Evolutionary conservation across 2,329 filamentous ascomycete genomes (phyloP).

Genomic region (Talaromyces sp.): DNA sequence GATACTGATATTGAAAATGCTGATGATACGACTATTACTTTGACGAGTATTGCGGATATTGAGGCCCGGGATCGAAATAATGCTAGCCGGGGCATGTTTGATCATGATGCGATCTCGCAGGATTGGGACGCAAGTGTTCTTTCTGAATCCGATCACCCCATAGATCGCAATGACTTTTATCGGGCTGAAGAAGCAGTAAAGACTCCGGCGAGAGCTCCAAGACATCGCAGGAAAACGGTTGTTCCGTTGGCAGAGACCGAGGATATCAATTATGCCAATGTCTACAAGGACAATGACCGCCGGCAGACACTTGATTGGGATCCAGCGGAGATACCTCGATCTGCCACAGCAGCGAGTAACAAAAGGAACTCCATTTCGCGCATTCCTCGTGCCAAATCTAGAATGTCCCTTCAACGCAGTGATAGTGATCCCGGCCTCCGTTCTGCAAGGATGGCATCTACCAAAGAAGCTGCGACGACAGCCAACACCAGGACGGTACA

Average conservation of each 20-base stretch:
- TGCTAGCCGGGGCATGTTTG: constrained; percentile 7
- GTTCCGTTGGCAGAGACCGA: constrained; percentile 21
- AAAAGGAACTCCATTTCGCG: constrained; percentile 36
- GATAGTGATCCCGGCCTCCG: constrained; percentile 13
- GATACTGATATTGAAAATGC: constrained; percentile 45
- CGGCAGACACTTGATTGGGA: constrained; percentile 28
- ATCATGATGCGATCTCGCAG: constrained; percentile 17
- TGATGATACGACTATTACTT: constrained; percentile 43
- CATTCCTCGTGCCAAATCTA: constrained; percentile 27
- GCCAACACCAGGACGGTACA: constrained; percentile 21
- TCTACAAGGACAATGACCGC: constrained; percentile 12
- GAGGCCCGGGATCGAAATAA: constrained; percentile 27
- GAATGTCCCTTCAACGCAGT: constrained; percentile 23
- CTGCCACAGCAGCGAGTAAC: constrained; percentile 21
- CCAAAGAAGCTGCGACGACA: constrained; percentile 23
- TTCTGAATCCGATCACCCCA: constrained; percentile 13
- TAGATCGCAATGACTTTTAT: background rate
- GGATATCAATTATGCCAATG: constrained; percentile 23
- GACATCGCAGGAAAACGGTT: constrained; percentile 3
- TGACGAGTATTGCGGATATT: constrained; percentile 37
- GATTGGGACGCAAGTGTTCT: constrained; percentile 20
- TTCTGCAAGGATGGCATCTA: background rate
- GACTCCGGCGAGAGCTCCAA: background rate
- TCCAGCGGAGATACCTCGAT: constrained; percentile 25
- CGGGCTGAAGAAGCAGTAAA: background rate